Conservation (phyloP, 179 eudicot species). For the Amaranthus tricolor region DNA sequence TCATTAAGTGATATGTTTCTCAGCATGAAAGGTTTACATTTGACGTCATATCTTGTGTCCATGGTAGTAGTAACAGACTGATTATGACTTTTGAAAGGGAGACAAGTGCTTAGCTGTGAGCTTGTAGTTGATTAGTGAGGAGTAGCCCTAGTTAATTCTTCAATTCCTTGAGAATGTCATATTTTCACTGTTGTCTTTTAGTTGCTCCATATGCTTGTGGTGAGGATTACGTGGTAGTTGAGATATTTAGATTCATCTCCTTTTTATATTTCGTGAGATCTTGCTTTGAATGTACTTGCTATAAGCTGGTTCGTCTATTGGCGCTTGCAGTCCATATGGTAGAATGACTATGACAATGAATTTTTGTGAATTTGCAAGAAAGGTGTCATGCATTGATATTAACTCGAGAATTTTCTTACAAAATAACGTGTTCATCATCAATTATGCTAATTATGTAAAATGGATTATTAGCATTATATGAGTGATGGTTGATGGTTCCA, state of each 20-base stretch:
- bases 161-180: background rate
- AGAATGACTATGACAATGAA: too few relatives aligned
- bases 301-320: background rate
- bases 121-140: background rate
- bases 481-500: too few relatives aligned
- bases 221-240: background rate
- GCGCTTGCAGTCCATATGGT: background rate
- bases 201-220: background rate
- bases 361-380: too few relatives aligned
- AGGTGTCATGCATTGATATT: too few relatives aligned
- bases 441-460: too few relatives aligned
- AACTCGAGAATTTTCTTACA: too few relatives aligned
- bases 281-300: conserved; percentile 3
- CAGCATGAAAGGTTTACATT: background rate
- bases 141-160: too few relatives aligned
- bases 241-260: background rate
- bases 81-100: background rate
- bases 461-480: too few relatives aligned
- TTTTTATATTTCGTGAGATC: background rate
- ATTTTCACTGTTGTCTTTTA: background rate
- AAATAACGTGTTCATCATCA: too few relatives aligned
- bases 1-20: background rate
- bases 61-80: background rate
- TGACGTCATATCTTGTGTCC: background rate
- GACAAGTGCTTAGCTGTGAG: background rate